Evolutionary conservation across 2,329 filamentous ascomycete genomes (phyloP).

Genomic region (Phialophora chinensis): DNA sequence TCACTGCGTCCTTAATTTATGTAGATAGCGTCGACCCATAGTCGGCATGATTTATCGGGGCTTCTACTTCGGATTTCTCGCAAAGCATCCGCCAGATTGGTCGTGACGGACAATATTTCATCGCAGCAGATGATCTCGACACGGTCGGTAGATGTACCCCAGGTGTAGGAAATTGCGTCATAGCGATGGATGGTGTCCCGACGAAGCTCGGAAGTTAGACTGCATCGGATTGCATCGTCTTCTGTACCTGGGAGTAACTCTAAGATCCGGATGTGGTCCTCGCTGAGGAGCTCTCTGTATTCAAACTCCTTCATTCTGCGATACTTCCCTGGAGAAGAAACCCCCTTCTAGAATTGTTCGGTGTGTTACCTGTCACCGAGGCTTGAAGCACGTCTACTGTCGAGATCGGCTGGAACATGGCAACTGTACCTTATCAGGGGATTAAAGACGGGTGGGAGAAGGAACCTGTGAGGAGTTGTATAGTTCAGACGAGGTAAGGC

Average conservation of each 20-base stretch:
- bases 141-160: neutral
- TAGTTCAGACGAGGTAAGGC: too few species aligned
- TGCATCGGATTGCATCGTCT: neutral
- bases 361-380: too few species aligned
- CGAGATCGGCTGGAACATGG: too few species aligned
- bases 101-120: neutral
- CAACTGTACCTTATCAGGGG: too few species aligned
- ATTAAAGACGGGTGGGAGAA: too few species aligned
- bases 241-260: slow-evolving; percentile 10
- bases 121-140: slow-evolving; percentile 1
- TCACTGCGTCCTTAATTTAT: neutral
- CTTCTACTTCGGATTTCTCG: neutral
- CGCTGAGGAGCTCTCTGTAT: slow-evolving; percentile 7
- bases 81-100: slow-evolving; percentile 2
- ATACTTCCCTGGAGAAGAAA: too few species aligned
- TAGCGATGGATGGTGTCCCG: neutral
- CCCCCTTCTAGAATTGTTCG: too few species aligned
- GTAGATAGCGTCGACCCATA: slow-evolving; percentile 8
- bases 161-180: slow-evolving; percentile 2
- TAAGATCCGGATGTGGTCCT: slow-evolving; percentile 4
- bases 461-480: too few species aligned
- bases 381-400: too few species aligned
- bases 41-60: neutral
- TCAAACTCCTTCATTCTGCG: slow-evolving; percentile 2
- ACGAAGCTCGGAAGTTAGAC: slow-evolving; percentile 9